A percentile compares a stretch with the other conserved stretches of the same genome.
Conservation (phyloP, 179 eudicot genomes). For the Beta lomatogona region DNA sequence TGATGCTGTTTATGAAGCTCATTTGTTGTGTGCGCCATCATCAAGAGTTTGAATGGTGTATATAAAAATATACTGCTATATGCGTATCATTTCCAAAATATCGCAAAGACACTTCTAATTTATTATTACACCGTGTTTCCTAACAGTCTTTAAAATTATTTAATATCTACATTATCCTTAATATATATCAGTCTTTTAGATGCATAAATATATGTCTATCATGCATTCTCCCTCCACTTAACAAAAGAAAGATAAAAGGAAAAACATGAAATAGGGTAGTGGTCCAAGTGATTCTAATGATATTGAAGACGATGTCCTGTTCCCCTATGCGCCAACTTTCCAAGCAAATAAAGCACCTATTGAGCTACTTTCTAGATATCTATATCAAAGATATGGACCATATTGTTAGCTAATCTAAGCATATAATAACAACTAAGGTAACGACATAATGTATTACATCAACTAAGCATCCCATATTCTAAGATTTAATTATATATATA, state of each 20-base stretch:
- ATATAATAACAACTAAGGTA: conserved; percentile 34
- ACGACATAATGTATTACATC: conserved; percentile 33
- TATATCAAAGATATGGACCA: conserved; percentile 29
- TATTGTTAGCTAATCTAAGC: conserved; percentile 25
- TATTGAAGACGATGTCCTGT: conserved; percentile 32
- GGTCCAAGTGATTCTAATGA: conserved; percentile 38
- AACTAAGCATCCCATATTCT: conserved; percentile 8
- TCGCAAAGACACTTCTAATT: too few relatives aligned
- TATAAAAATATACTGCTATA: too few relatives aligned
- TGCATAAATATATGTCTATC: not conserved
- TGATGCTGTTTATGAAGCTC: too few relatives aligned
- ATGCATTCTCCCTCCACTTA: not conserved
- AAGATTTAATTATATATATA: not conserved
- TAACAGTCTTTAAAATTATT: too few relatives aligned
- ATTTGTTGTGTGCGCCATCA: too few relatives aligned
- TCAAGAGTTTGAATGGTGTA: too few relatives aligned
- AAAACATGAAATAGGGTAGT: not conserved
- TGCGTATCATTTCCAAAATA: too few relatives aligned
- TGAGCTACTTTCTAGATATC: conserved; percentile 29
- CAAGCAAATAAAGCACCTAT: conserved; percentile 24
- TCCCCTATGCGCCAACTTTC: conserved; percentile 21
- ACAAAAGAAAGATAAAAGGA: not conserved
- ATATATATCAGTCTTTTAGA: too few relatives aligned
- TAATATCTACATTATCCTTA: too few relatives aligned
- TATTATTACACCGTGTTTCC: too few relatives aligned